A percentile compares a stretch with the other conserved stretches of the same genome.
Conservation (phyloP, 306 rosid genomes). For the Trifolium subterraneum region DNA sequence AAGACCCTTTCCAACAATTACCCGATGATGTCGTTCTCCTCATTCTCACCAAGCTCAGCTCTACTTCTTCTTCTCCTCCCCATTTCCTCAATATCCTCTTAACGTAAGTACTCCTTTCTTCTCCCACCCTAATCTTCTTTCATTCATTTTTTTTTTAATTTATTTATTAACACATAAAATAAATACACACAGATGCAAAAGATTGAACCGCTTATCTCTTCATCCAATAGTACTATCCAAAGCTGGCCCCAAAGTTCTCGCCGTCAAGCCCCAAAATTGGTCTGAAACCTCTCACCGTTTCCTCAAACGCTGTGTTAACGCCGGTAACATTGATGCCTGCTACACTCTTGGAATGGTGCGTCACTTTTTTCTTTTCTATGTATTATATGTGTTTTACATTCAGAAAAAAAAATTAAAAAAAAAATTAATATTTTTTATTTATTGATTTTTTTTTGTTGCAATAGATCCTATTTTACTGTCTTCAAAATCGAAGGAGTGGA, state of each 20-base stretch:
- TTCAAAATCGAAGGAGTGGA: slow-evolving; percentile 69
- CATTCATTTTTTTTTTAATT: neutral
- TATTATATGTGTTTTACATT: neutral
- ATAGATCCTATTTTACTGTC: slow-evolving; percentile 89
- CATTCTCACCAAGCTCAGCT: slow-evolving; percentile 73
- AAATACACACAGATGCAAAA: slow-evolving; percentile 60
- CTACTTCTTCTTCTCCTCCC: slow-evolving; percentile 72
- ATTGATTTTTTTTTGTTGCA: neutral
- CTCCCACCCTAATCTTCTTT: neutral
- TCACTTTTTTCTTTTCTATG: neutral
- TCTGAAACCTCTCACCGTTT: slow-evolving; percentile 68
- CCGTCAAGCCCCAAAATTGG: slow-evolving; percentile 64
- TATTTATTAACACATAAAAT: neutral
- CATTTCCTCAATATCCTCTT: slow-evolving; percentile 57
- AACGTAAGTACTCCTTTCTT: slow-evolving; percentile 61
- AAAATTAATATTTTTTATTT: neutral
- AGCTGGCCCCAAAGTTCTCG: slow-evolving; percentile 60
- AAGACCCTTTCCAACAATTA: slow-evolving; percentile 59
- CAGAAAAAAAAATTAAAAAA: neutral
- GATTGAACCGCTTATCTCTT: slow-evolving; percentile 59
- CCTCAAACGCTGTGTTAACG: slow-evolving; percentile 61
- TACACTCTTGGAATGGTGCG: slow-evolving; percentile 96
- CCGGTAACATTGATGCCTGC: slow-evolving; percentile 80
- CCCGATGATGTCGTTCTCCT: slow-evolving; percentile 74
- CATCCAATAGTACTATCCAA: slow-evolving; percentile 70